Percentiles rank a stretch among this genome's conserved stretches.
These are phyloP conservation scores for Hanseniaspora gamundiae DNA, from an alignment of 1,139 yeast genomes.

Conservation along the genomic window DNA sequence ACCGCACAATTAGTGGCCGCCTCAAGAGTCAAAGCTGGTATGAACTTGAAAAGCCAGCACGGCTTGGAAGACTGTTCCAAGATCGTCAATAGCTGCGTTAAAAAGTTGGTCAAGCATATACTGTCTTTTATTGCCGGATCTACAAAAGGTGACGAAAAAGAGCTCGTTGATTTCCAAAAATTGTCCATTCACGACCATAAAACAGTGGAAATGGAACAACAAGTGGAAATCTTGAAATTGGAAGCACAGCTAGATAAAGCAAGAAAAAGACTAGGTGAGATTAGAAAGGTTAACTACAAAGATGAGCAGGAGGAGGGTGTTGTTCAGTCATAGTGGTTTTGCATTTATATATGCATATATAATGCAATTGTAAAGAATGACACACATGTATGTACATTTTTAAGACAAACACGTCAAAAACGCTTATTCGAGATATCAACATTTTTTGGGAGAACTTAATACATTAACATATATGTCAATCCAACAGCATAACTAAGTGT, in stretches of 20 bases:
- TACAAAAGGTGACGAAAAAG: slow-evolving; percentile 27
- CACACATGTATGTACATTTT: too few relatives aligned
- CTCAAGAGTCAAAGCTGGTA: slow-evolving; percentile 74
- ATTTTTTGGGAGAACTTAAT: too few relatives aligned
- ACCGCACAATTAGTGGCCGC: slow-evolving; percentile 92
- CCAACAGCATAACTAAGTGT: too few relatives aligned
- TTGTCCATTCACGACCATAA: slow-evolving; percentile 73
- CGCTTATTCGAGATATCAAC: too few relatives aligned
- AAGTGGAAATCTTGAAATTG: slow-evolving; percentile 74
- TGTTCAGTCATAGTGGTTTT: slow-evolving; percentile 2
- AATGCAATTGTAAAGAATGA: background rate
- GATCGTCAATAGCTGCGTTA: slow-evolving; percentile 64
- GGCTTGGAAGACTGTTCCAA: slow-evolving; percentile 58
- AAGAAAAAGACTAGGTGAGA: slow-evolving; percentile 74
- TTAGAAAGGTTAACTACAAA: slow-evolving; percentile 43
- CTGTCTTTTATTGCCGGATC: slow-evolving; percentile 42
- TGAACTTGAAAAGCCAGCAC: slow-evolving; percentile 69
- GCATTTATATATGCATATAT: too few relatives aligned
- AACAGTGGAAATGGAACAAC: slow-evolving; percentile 88
- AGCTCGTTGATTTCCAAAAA: slow-evolving; percentile 48
- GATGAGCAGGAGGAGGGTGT: slow-evolving; percentile 47
- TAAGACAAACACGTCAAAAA: too few relatives aligned
- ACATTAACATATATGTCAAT: too few relatives aligned
- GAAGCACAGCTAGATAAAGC: slow-evolving; percentile 65
- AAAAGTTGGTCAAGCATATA: slow-evolving; percentile 56